Base-by-base conservation (phyloP, 305 asterid species). In the Stenogyne calaminthoides region DNA sequence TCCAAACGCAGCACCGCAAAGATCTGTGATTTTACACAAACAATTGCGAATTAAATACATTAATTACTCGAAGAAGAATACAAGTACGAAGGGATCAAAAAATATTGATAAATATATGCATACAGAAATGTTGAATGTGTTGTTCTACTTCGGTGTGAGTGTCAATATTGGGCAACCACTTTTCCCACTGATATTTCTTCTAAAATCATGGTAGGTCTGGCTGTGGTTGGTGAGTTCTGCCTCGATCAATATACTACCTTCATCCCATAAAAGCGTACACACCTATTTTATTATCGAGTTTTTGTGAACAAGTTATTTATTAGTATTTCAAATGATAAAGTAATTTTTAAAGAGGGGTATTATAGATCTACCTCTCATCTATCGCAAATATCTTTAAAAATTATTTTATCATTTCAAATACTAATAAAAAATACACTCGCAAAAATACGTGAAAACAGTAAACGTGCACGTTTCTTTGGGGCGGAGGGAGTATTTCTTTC, bases 141-240 rank as follows among this genome's bases (percentile, higher is more conserved):
- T 32, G 32, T 69, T 39, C 47, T 39, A 44, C n/a, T 49, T 4
- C 56, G 56, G 8, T 20, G 19, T 55, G 78, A 80, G 80, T 85
- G 88, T 84, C 88, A 78, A 79, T 49, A 27, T 70, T 63, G 77
- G 79, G 70, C 74, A 60, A 55, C 69, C 20, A 60, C 15, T 11
- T 16, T 64, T 76, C 58, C 42, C 59, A 55, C 76, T 18, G 72
- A 71, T 77, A 66, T 64, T 69, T 56, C 54, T 61, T 42, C 42
- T 47, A 25, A 10, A 42, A 29, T 71, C 29, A 54, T 51, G 76
- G 40, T 16, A 1, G 75, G 78, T 80, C 12, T 19, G 42, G 62
- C 32, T 71, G 81, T 5, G 78, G 83, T 78, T 81, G 84, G 82
- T 84, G 77, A 64, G 71, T 19, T 72, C 68, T 15, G 36, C n/a